These are phyloP conservation scores for Akanthomyces muscarius DNA, from an alignment of 2,329 filamentous ascomycete species.

Conservation along the genomic window DNA sequence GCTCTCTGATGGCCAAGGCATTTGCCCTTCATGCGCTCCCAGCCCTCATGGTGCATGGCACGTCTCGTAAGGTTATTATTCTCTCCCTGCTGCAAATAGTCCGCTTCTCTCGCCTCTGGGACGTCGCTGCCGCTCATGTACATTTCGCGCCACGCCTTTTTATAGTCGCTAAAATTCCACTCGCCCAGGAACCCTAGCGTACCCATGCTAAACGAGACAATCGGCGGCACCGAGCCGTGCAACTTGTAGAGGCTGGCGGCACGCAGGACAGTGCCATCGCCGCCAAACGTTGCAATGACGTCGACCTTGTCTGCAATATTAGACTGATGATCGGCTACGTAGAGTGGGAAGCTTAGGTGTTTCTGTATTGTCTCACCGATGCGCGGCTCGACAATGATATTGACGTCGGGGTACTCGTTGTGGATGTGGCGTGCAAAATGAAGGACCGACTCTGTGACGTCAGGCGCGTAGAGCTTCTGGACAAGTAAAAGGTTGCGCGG, in stretches of 20 bases:
- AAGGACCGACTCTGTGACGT: constrained; percentile 49
- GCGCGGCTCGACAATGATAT: constrained; percentile 76
- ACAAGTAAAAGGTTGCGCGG: constrained; percentile 56
- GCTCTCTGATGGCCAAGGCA: constrained; percentile 71
- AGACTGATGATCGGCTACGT: constrained; percentile 48
- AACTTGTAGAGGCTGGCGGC: constrained; percentile 70
- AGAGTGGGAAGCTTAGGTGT: constrained; percentile 69
- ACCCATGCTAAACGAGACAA: constrained; percentile 95
- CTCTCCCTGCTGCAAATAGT: constrained; percentile 31
- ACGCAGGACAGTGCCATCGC: constrained; percentile 85
- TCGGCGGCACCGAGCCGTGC: constrained; percentile 75
- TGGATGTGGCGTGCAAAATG: constrained; percentile 68
- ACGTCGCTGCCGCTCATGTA: constrained; percentile 71
- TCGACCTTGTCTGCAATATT: constrained; percentile 77
- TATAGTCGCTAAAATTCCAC: constrained; percentile 93
- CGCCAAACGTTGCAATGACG: constrained; percentile 83
- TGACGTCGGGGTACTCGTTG: constrained; percentile 72
- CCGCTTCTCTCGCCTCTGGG: constrained; percentile 39
- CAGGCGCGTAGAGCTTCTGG: constrained; percentile 53
- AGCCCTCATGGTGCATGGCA: constrained; percentile 40
- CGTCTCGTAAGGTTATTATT: constrained; percentile 23
- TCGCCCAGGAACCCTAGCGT: constrained; percentile 92
- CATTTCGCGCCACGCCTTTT: constrained; percentile 84
- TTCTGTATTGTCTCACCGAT: constrained; percentile 70
- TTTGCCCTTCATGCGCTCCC: constrained; percentile 74